These are phyloP conservation scores for Chrysoporthe cubensis DNA, from an alignment of 2,329 filamentous ascomycete species.

Conservation along the genomic window DNA sequence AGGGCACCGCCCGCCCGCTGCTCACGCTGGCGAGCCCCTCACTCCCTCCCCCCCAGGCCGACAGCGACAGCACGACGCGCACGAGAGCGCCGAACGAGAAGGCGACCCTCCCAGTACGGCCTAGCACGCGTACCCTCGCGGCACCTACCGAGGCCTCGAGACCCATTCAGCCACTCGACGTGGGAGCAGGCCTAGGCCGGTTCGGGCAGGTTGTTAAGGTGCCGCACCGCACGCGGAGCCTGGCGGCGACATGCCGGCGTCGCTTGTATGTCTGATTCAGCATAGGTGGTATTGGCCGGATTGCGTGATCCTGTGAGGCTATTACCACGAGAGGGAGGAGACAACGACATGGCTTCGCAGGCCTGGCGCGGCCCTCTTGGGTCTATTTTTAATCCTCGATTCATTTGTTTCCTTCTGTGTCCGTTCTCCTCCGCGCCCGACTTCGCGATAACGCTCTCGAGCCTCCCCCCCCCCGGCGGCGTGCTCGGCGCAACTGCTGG, in stretches of 20 bases:
- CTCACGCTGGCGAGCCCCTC: neutral
- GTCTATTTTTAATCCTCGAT: neutral
- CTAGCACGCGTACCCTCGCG: slow-evolving; percentile 15
- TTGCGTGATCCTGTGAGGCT: slow-evolving; percentile 22
- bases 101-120: slow-evolving; percentile 26
- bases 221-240: slow-evolving; percentile 2
- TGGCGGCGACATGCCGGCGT: slow-evolving; percentile 8
- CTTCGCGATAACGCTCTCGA: neutral
- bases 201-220: slow-evolving; percentile 18
- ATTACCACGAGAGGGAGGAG: slow-evolving; percentile 18
- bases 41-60: neutral
- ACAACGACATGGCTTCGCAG: slow-evolving; percentile 1
- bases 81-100: slow-evolving; percentile 4
- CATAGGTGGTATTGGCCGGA: slow-evolving; percentile 13
- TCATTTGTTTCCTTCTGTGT: neutral
- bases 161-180: slow-evolving; percentile 1
- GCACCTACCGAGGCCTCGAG: slow-evolving; percentile 6
- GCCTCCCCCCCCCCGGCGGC: neutral
- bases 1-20: neutral
- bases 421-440: neutral
- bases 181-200: neutral
- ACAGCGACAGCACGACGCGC: neutral
- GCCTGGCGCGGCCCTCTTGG: neutral
- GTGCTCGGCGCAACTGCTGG: no score
- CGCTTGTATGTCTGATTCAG: slow-evolving; percentile 9